Evolutionary conservation across 176 grass and related monocot genomes (phyloP).

Genomic region (Carex cristatella): DNA sequence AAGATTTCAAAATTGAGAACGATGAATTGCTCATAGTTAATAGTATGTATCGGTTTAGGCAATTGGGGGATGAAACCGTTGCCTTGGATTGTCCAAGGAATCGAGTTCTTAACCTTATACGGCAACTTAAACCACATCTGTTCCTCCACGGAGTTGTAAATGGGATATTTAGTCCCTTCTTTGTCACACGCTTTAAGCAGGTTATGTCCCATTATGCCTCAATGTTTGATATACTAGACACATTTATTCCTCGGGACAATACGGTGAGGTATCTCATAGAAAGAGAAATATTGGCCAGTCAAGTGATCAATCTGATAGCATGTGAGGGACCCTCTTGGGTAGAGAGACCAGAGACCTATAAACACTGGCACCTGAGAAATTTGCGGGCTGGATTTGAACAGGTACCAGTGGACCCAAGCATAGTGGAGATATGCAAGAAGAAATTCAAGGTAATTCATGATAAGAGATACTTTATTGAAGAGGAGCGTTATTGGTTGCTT

Average conservation of each 20-base stretch:
- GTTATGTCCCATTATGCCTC: neutral
- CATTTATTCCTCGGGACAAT: neutral
- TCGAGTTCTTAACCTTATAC: conserved; percentile 10
- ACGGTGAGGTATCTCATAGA: conserved; percentile 14
- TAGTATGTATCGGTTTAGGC: neutral
- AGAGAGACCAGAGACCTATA: conserved; percentile 31
- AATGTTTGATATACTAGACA: neutral
- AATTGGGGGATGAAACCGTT: conserved; percentile 25
- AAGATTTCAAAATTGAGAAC: conserved; percentile 20
- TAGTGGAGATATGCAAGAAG: conserved; percentile 17
- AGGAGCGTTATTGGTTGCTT: conserved; percentile 26
- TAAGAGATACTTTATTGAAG: conserved; percentile 27
- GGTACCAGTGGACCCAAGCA: neutral
- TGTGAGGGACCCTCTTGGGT: conserved; percentile 30
- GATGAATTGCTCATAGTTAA: conserved; percentile 24
- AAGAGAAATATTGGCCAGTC: neutral
- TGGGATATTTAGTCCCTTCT: neutral
- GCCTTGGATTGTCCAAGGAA: conserved; percentile 28
- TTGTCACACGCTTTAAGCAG: neutral
- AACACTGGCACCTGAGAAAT: conserved; percentile 24
- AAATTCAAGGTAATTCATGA: conserved; percentile 7
- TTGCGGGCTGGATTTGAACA: conserved; percentile 11
- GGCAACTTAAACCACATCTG: neutral
- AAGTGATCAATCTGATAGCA: conserved; percentile 27
- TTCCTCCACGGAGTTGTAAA: neutral